Conservation (phyloP, 305 asterid genomes). For the Fraxinus angustifolia region DNA sequence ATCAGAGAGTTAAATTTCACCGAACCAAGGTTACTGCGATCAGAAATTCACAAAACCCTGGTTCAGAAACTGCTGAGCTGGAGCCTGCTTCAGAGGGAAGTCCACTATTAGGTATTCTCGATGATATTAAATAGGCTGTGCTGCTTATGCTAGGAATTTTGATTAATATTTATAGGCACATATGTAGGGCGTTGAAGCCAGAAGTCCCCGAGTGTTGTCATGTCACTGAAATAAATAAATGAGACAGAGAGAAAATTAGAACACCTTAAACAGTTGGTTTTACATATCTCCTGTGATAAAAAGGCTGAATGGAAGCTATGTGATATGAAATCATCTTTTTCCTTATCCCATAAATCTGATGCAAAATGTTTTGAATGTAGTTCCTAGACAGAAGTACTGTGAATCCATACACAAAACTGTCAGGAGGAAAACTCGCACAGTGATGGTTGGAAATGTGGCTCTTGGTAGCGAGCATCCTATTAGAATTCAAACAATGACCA, state of each 20-base stretch:
- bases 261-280: background rate
- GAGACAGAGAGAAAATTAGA: background rate
- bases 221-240: background rate
- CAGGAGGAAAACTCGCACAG: slow-evolving; percentile 89
- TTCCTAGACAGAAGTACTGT: slow-evolving; percentile 93
- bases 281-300: background rate
- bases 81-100: slow-evolving; percentile 96
- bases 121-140: background rate
- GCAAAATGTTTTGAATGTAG: slow-evolving; percentile 40
- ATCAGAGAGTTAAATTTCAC: slow-evolving; percentile 61
- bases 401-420: slow-evolving; percentile 83
- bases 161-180: background rate
- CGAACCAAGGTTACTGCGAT: slow-evolving; percentile 62
- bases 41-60: slow-evolving; percentile 60
- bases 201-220: background rate
- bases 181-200: background rate
- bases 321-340: background rate
- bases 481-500: slow-evolving; percentile 96
- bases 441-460: slow-evolving; percentile 97
- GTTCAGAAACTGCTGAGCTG: slow-evolving; percentile 78
- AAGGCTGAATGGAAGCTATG: background rate
- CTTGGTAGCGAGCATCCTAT: slow-evolving; percentile 97
- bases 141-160: background rate
- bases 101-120: slow-evolving; percentile 68
- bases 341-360: slow-evolving; percentile 21